Percentiles rank a stretch among this genome's conserved stretches.
These are phyloP conservation scores for Apophysomyces sp. DNA, from an alignment of 371 early-diverging fungal genomes.

Conservation along the genomic window DNA sequence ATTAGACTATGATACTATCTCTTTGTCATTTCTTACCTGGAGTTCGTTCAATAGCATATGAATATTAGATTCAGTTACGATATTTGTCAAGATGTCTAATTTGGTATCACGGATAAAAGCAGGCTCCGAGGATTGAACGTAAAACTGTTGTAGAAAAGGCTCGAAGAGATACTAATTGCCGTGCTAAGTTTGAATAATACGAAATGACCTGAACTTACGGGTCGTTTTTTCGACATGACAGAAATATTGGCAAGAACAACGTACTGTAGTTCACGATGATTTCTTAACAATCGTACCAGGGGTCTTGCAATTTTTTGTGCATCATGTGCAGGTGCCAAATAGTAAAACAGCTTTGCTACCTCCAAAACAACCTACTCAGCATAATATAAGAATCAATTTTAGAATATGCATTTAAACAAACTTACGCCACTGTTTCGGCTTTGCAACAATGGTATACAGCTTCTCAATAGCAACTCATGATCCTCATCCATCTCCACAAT, in stretches of 20 bases:
- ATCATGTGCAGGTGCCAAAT: constrained; percentile 69
- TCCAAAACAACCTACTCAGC: constrained; percentile 74
- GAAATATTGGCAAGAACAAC: constrained; percentile 79
- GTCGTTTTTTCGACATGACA: constrained; percentile 68
- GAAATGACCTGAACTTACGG: constrained; percentile 41
- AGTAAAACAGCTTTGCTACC: constrained; percentile 70
- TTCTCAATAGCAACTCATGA: constrained; percentile 70
- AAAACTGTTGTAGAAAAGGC: constrained; percentile 76
- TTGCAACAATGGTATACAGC: constrained; percentile 76
- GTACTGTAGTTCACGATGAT: constrained; percentile 75
- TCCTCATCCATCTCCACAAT: constrained; percentile 65
- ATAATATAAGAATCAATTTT: not conserved
- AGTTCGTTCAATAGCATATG: constrained; percentile 50
- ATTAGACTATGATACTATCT: not conserved
- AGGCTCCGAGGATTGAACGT: constrained; percentile 78
- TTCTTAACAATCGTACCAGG: constrained; percentile 73
- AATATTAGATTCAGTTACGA: constrained; percentile 66
- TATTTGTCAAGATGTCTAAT: constrained; percentile 76
- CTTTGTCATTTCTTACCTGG: constrained; percentile 24
- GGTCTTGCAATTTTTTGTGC: constrained; percentile 69
- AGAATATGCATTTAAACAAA: not conserved
- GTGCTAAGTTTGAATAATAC: not conserved
- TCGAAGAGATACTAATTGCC: constrained; percentile 60
- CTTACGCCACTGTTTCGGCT: constrained; percentile 84
- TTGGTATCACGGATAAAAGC: constrained; percentile 79